Evolutionary conservation across 169 alveolate genomes (phyloP).

Genomic region (Plasmodium chabaudi): DNA sequence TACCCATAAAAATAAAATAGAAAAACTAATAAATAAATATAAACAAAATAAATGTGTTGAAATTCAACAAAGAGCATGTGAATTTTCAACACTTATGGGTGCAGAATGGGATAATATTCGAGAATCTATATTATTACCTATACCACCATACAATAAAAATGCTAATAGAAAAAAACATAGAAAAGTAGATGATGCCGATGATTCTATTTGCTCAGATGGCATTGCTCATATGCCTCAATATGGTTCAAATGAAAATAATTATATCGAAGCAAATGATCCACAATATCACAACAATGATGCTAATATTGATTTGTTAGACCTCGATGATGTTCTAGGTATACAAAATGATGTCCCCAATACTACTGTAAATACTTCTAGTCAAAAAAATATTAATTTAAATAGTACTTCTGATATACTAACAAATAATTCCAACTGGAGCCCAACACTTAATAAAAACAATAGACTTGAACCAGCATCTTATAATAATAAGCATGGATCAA

Average conservation of each 20-base stretch:
- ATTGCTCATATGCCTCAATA: not conserved
- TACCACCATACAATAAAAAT: conserved; percentile 60
- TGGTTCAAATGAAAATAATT: conserved; percentile 1
- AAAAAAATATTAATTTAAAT: not conserved
- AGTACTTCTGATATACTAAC: not conserved
- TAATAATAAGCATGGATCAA: not conserved
- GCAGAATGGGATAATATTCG: conserved; percentile 73
- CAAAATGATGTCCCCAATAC: conserved; percentile 4
- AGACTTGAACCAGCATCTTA: not conserved
- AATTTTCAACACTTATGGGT: conserved; percentile 76
- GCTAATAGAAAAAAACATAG: conserved; percentile 16
- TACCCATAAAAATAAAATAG: conserved; percentile 61
- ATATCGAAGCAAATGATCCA: not conserved
- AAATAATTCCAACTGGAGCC: no score
- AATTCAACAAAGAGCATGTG: conserved; percentile 88
- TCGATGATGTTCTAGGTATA: conserved; percentile 67
- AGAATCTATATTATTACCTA: conserved; percentile 42
- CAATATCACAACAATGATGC: conserved; percentile 3
- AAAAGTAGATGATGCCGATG: conserved; percentile 9
- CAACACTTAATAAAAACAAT: not conserved
- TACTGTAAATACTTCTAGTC: not conserved
- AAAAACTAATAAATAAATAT: conserved; percentile 78
- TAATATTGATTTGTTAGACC: conserved; percentile 43
- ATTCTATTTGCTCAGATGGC: not conserved
- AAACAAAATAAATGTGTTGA: conserved; percentile 81